These are phyloP conservation scores for Neurospora sp. DNA, from an alignment of 495 filamentous ascomycete species.

Conservation along the genomic window DNA sequence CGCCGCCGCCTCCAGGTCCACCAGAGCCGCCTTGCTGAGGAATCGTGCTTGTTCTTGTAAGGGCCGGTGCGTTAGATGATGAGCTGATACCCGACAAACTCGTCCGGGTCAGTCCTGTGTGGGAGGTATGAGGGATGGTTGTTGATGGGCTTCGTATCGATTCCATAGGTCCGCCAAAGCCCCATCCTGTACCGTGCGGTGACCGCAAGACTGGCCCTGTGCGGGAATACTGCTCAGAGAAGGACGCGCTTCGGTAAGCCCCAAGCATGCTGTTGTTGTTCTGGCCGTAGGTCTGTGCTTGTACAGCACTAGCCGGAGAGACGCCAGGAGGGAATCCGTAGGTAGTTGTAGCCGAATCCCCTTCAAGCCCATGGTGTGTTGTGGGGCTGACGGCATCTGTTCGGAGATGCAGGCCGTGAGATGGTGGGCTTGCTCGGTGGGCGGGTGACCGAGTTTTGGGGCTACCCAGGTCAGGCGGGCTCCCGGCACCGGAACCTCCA, in stretches of 20 bases:
- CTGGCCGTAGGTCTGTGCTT: conserved; percentile 23
- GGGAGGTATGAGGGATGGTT: conserved; percentile 14
- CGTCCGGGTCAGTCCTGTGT: conserved; percentile 25
- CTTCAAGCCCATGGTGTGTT: conserved; percentile 18
- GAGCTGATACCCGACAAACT: conserved; percentile 27
- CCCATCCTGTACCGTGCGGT: conserved; percentile 35
- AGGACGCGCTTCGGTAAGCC: conserved; percentile 33
- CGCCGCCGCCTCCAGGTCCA: conserved; percentile 28
- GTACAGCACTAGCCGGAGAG: conserved; percentile 25
- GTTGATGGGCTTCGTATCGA: conserved; percentile 29
- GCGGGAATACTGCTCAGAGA: conserved; percentile 35
- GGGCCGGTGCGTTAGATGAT: conserved; percentile 41
- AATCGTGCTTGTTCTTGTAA: conserved; percentile 79
- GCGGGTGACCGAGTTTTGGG: conserved; percentile 36
- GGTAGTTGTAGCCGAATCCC: conserved; percentile 32
- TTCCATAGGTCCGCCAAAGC: conserved; percentile 32
- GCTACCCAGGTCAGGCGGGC: conserved; percentile 35
- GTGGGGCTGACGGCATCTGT: conserved; percentile 17
- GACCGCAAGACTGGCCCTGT: conserved; percentile 35
- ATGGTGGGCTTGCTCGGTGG: conserved; percentile 28
- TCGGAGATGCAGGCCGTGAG: conserved; percentile 18
- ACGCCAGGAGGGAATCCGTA: conserved; percentile 34
- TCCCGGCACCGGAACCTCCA: conserved; percentile 23
- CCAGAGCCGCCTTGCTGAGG: conserved; percentile 41
- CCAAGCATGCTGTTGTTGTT: conserved; percentile 36